Evolutionary conservation across 2,329 filamentous ascomycete species (phyloP).

Genomic region (Cercospora beticola): DNA sequence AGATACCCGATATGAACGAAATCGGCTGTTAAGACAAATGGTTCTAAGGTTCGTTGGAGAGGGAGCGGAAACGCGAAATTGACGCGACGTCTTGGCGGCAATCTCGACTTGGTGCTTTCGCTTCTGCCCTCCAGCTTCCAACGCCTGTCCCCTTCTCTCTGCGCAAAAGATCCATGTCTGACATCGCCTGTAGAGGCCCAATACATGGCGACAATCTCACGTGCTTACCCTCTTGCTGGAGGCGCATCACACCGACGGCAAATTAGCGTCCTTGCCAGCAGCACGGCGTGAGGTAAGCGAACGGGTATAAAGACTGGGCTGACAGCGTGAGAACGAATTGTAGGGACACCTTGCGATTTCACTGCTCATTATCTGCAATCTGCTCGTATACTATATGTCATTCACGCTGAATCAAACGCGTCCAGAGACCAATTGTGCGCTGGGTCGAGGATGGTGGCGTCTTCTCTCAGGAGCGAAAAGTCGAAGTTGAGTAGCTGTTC

Average conservation of each 20-base stretch:
- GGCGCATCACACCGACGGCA: neutral
- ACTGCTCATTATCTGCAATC: neutral
- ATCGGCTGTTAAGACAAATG: neutral
- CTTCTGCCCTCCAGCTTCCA: neutral
- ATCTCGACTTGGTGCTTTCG: neutral
- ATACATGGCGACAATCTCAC: neutral
- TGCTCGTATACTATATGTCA: neutral
- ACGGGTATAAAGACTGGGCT: neutral
- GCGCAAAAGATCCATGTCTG: neutral
- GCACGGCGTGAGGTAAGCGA: neutral
- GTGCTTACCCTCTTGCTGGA: neutral
- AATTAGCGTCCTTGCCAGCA: neutral
- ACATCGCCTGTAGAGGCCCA: neutral
- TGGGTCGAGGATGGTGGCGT: neutral
- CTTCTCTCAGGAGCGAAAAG: neutral
- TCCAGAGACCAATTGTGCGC: neutral
- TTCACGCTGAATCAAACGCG: neutral
- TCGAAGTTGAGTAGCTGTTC: neutral
- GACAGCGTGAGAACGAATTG: neutral
- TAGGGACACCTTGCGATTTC: neutral
- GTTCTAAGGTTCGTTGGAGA: no score
- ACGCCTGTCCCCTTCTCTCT: neutral
- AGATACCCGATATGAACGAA: neutral
- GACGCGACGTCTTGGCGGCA: conserved; percentile 5
- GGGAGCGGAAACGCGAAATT: neutral